Base-by-base conservation (phyloP, 768 basidiomycete species). In the Hygrocybe coccinea region DNA sequence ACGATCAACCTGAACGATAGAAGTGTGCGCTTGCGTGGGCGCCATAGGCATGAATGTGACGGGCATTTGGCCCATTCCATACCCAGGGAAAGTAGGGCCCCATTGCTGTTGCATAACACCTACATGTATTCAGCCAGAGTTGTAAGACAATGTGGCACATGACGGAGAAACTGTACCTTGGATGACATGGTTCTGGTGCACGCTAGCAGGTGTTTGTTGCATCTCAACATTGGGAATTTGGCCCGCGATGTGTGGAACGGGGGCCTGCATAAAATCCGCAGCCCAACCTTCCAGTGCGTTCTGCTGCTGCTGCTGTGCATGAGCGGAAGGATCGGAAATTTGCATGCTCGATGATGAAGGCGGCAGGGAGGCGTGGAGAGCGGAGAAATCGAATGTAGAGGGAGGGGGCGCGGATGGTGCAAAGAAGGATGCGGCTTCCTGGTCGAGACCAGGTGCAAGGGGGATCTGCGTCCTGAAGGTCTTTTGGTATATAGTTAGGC, bases 401-500 rank as follows among this genome's bases (percentile, higher is more conserved):
- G 73, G 59, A n/a, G 73, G 45, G 33, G 75, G 60, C 33, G 76
- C 74, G 5, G 74, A 63, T 19, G 67, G 34, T 54, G 77, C 73
- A 66, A 91, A 89, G 74, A 92, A 91, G 39, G 74, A 80, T 14
- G 84, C 76, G 4, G 85, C 87, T 63, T 90, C 89, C 67, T 84
- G 79, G 57, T 80, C 79, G 51, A 79, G 68, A 38, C 73, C 74
- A 29, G 71, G 67, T 35, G 72, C 58, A 37, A 71, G 69, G 24
- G 68, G 51, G 48, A 74, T 71, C 49, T 81, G 80, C 9, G 85
- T 78, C 50, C 85, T 83, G 68, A 90, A 89, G 2, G 67, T 66
- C 86, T 89, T 55, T 17, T 43, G 15, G 39, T 24, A n/a, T 41
- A 52, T 17, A 47, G 41, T 35, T 41, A 25, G 43, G 48, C 49